phyloP scores from a whole-genome alignment of 148 eudicot genomes.

The Agrostemma githago region DNA sequence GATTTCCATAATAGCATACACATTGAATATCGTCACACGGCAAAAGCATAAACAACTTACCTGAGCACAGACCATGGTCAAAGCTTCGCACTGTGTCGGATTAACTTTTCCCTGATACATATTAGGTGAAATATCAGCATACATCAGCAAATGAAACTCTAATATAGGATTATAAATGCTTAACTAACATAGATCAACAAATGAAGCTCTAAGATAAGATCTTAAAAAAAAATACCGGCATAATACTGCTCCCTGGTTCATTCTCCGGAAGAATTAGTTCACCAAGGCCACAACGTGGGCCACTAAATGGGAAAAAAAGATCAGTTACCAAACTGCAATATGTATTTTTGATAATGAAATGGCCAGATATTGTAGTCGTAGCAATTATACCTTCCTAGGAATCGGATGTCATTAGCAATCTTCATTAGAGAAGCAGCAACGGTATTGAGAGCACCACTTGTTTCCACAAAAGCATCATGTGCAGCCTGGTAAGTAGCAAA shows the following conservation, averaged over 20 bases:
- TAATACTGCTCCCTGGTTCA: conserved; percentile 99
- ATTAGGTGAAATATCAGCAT: conserved; percentile 10
- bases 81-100: conserved; percentile 99
- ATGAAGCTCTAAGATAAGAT: conserved; percentile 2
- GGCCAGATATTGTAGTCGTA: neutral
- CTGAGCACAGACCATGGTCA: conserved; percentile 99
- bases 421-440: conserved; percentile 90
- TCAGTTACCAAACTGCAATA: conserved; percentile 7
- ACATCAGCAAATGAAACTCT: conserved; percentile 5
- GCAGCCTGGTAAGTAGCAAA: conserved; percentile 58
- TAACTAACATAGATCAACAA: neutral
- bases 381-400: conserved; percentile 74
- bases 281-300: conserved; percentile 97
- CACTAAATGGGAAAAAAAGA: conserved; percentile 43
- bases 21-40: neutral
- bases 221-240: conserved; percentile 59
- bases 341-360: conserved; percentile 9
- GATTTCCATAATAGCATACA: neutral
- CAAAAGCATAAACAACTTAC: conserved; percentile 29
- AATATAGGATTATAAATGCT: neutral
- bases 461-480: conserved; percentile 96
- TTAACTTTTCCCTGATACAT: conserved; percentile 82
- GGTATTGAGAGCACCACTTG: conserved; percentile 88
- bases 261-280: conserved; percentile 97
- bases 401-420: conserved; percentile 90